A percentile compares a stretch with the other conserved stretches of the same genome.
Evolutionary conservation across 108 stramenopile species (phyloP).

Genomic region (Pseudonitzschia multistriata): DNA sequence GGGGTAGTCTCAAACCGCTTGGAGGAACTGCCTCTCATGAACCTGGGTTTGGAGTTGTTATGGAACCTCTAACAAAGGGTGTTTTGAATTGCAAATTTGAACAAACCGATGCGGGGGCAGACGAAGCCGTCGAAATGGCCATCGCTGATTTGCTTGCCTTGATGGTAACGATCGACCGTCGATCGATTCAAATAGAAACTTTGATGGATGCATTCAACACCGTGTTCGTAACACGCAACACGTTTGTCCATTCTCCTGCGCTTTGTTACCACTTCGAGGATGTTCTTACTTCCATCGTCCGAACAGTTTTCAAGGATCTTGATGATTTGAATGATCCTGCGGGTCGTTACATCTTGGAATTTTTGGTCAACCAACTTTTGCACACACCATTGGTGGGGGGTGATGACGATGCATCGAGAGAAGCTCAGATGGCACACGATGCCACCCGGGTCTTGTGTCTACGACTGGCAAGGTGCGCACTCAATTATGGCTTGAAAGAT

Average conservation of each 20-base stretch:
- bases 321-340: conserved; percentile 25
- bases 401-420: conserved; percentile 47
- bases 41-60: conserved; percentile 20
- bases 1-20: conserved; percentile 38
- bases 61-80: conserved; percentile 45
- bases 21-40: conserved; percentile 10
- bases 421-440: conserved; percentile 58
- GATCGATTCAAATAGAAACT: conserved; percentile 43
- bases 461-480: conserved; percentile 58
- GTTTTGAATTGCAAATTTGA: conserved; percentile 83
- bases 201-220: conserved; percentile 79
- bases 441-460: conserved; percentile 72
- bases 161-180: conserved; percentile 42
- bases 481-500: conserved; percentile 47
- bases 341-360: conserved; percentile 57
- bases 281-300: conserved; percentile 62
- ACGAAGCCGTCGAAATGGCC: conserved; percentile 91
- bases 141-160: conserved; percentile 79
- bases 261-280: conserved; percentile 83
- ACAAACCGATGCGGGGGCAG: conserved; percentile 87
- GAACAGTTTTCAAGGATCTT: conserved; percentile 52
- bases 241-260: conserved; percentile 79
- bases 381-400: conserved; percentile 56
- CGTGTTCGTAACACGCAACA: conserved; percentile 78
- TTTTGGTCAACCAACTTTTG: conserved; percentile 71